Evolutionary conservation across 495 filamentous ascomycete genomes (phyloP), one percentile per base, ranked within the genome.

Genomic region (Venustampulla echinocandica): DNA sequence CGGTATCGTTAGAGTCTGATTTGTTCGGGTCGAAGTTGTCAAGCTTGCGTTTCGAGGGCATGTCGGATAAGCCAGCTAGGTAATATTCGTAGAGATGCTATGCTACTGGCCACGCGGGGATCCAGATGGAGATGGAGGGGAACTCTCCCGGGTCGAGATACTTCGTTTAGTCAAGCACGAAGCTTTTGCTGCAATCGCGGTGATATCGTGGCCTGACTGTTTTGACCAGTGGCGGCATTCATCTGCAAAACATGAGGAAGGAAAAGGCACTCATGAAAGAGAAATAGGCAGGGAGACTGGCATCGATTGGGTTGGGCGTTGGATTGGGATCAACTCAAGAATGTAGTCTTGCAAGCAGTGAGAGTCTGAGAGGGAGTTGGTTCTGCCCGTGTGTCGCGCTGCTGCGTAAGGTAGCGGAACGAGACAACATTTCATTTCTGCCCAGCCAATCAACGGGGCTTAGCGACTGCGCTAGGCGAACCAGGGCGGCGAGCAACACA

Each of bases 1-100:
- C 86, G 35, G 82, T 80, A 52, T 95, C 88, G 35, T 87, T 79
- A 0, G 87, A 77, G 56, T 95, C 88, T 35, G 87, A 92, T 58
- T 85, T 84, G 66, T 80, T 88, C 18, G 81, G 81, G 61, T 87
- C 86, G 54, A 90, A 76, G 51, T 75, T 76, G 45, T 86, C 81
- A 49, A 82, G 62, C 64, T 81, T 83, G 48, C 87, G 76, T 65
- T 92, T 92, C 18, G 28, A 23, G 37, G 50, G 50, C 54, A 57
- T 57, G 42, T 37, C 54, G 45, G 18, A 7, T 4, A 15, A 14
- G 33, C 4, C n/a, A 14, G n/a, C 6, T 14, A 15, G 33, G 5
- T 5, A 14, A 47, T 21, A 17, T 32, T 44, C 21, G 23, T 10
- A 19, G 7, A 24, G 4, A 10, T 40, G 35, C 3, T 20, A 37